A percentile compares a stretch with the other conserved stretches of the same genome.
These are phyloP conservation scores for Xylaria sp. DNA, from an alignment of 2,329 filamentous ascomycete genomes.

Conservation along the genomic window DNA sequence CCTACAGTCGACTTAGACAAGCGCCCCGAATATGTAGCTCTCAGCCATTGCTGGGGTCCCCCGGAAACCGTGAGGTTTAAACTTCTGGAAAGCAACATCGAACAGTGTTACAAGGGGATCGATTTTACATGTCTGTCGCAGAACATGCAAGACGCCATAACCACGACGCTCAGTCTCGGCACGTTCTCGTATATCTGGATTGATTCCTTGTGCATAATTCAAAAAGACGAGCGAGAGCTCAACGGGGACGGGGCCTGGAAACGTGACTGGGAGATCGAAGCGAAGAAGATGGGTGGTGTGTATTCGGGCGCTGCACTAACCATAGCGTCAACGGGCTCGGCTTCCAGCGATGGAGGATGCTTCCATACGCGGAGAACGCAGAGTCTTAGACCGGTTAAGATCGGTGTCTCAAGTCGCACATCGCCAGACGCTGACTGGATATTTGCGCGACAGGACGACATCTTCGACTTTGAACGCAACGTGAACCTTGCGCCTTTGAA, in stretches of 20 bases:
- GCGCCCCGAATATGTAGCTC: constrained; percentile 9
- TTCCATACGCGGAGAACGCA: constrained; percentile 8
- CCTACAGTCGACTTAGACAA: background rate
- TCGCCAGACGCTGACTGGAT: constrained; percentile 12
- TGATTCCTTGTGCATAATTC: background rate
- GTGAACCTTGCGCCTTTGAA: constrained; percentile 14
- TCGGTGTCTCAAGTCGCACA: constrained; percentile 7
- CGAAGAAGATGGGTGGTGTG: constrained; percentile 1
- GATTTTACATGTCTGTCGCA: background rate
- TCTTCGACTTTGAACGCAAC: constrained; percentile 20
- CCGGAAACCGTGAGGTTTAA: constrained; percentile 9
- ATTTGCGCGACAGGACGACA: constrained; percentile 15
- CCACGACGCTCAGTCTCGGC: background rate
- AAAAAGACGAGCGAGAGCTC: background rate
- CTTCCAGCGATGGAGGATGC: constrained; percentile 9
- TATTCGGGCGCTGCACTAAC: constrained; percentile 14
- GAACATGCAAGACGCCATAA: constrained; percentile 2
- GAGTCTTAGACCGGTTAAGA: constrained; percentile 6
- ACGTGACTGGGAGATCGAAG: constrained; percentile 3
- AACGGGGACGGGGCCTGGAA: background rate
- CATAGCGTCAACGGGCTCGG: constrained; percentile 14
- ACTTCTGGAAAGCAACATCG: constrained; percentile 9
- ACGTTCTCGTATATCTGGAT: background rate
- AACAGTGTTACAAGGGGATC: background rate
- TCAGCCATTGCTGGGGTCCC: constrained; percentile 23